Evolutionary conservation across 805 yeast species (phyloP).

Genomic region (Candida maris): DNA sequence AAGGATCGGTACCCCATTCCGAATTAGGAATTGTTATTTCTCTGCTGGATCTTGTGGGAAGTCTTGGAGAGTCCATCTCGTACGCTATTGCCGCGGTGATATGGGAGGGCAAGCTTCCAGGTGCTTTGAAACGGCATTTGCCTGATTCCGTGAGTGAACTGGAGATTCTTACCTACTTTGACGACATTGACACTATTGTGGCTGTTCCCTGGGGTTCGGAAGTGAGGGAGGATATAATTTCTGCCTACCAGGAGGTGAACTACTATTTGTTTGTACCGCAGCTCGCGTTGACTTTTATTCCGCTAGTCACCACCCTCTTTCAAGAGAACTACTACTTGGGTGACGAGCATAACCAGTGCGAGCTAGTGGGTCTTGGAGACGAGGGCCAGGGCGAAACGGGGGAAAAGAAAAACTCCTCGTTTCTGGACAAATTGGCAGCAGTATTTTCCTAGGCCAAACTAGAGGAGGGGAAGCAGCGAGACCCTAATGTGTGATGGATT

Average conservation of each 20-base stretch:
- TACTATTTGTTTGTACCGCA: conserved; percentile 30
- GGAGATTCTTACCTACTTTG: conserved; percentile 28
- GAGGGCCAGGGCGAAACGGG: too few relatives aligned
- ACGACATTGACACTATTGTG: conserved; percentile 22
- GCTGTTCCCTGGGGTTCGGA: conserved; percentile 25
- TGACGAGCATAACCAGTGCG: conserved; percentile 35
- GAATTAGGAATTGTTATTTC: conserved; percentile 28
- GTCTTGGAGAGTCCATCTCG: conserved; percentile 36
- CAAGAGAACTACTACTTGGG: conserved; percentile 36
- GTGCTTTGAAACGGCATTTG: conserved; percentile 24
- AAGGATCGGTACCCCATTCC: conserved; percentile 38
- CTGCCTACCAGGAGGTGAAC: conserved; percentile 31
- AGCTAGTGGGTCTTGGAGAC: conserved; percentile 16
- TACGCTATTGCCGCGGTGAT: conserved; percentile 36
- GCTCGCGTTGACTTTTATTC: conserved; percentile 29
- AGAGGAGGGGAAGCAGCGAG: too few relatives aligned
- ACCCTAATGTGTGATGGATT: too few relatives aligned
- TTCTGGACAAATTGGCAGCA: too few relatives aligned
- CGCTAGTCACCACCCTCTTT: conserved; percentile 30
- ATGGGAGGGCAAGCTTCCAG: conserved; percentile 32
- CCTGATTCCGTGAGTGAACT: conserved; percentile 4
- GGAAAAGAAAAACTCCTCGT: too few relatives aligned
- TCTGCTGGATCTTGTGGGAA: conserved; percentile 29
- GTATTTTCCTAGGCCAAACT: too few relatives aligned
- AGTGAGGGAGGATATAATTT: conserved; percentile 31